Evolutionary conservation across 768 basidiomycete species (phyloP), one percentile per base, ranked within the genome.

Genomic region (Panellus pusillus): DNA sequence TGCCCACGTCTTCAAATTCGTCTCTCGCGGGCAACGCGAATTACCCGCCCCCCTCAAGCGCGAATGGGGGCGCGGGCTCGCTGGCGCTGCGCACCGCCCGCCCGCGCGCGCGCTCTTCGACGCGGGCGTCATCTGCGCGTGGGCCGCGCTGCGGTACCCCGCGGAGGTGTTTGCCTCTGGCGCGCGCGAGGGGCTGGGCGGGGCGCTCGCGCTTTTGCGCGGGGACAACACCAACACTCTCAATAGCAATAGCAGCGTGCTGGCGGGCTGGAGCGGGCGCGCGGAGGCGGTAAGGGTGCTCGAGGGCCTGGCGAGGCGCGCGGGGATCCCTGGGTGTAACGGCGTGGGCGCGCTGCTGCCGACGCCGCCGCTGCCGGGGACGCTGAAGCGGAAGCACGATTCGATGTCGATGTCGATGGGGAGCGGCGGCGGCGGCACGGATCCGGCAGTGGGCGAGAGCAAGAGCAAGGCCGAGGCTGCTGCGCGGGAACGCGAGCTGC

Each of bases 41-140:
- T 2, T 24, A 24, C 6, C 3, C 24, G 6, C 24, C 24, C 24
- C 2, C 24, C 24, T 2, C 24, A 6, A 24, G 3, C 24, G 24
- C 24, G 3, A 24, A 24, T 24, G 24, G 3, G 24, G 6, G 6
- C 24, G 24, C 24, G 24, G 24, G 24, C 2, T 68, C 72, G 14
- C 77, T 78, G n/a, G 74, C 77, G 3, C 63, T 77, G 37, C 77
- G 83, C 61, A 77, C 81, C 59, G 83, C 86, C 63, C 84, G 3
- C 78, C 87, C 45, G 76, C 79, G 14, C 78, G 84, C 55, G 72
- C 81, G 13, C 67, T 91, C 17, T 82, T 87, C 61, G 86, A 88
- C 57, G 83, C 90, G 0, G 78, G 81, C 5, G 78, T 87, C 17
- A 73, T 82, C 13, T 85, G 83, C 57, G 84, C 84, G 8, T 80